Base-by-base conservation (phyloP, 805 yeast species). In the Danielozyma ontarioensis region DNA sequence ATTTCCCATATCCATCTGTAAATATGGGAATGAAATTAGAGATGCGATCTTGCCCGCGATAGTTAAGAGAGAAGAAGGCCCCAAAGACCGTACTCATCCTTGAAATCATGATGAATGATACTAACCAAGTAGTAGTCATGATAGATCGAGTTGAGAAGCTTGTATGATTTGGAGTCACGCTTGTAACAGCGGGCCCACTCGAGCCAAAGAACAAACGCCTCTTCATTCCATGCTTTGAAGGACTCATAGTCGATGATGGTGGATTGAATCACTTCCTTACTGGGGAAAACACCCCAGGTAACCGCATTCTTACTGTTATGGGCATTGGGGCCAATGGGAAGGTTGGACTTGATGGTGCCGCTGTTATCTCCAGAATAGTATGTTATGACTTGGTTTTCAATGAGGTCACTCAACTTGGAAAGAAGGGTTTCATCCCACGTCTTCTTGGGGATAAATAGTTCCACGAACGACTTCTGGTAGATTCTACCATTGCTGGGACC, bases 231-330 rank as follows among this genome's bases (percentile, higher is more conserved):
- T 0, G 96, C 96, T 45, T 76, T 75, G 65, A 93, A 90, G 2
- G 97, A 86, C 47, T 88, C 96, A 46, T 78, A 83, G 52, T 89
- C 96, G 36, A 93, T 80, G 40, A 89, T 82, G 0, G 98, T 93
- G 0, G 97, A 84, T 57, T 89, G 97, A 24, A 87, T 75, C 24
- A 88, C 80, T 52, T 87, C 96, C 42, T 88, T 76, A 57, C 81
- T 81, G 5, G 95, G 95, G 70, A 86, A 88, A 35, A 89, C 87
- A 42, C 97, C 98, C 98, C 98, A 93, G 1, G 98, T 93, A 6
- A 93, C 94, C 17, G 93, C 95, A 42, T 80, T 82, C 28, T 87
- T 79, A 22, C 51, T 75, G 33, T 50, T 55, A 28, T 47, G 54
- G 5, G 45, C 37, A 13, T 48, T 41, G 3, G 35, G 53, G 12